Base-by-base conservation (phyloP, 768 basidiomycete genomes). In the Lyophyllum decastes region DNA sequence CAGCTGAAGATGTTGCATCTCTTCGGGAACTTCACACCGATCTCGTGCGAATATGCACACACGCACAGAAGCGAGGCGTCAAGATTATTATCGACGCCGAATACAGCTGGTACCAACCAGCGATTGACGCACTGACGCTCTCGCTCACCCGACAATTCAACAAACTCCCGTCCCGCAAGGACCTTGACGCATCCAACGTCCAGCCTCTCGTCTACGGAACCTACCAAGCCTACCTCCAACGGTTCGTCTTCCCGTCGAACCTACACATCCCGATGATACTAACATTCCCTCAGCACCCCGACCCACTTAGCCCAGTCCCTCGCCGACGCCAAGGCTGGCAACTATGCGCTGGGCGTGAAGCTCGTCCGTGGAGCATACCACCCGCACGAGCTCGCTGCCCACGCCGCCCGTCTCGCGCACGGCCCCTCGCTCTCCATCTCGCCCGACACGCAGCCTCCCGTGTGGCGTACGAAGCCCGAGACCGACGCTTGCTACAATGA, bases 301-400 rank as follows among this genome's bases (percentile, higher is more conserved):
- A 68, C 73, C n/a, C 86, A 93, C 62, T 81, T 97, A 4, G 73
- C 72, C 0, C 83, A 84, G 19, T 82, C 85, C 35, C 73, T 95
- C 45, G 72, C 72, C 14, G 88, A 91, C 50, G 90, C 95, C 3
- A 77, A 82, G 59, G 70, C 68, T 50, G 77, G 87, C 60, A 78
- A 82, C 35, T 96, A 92, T 67, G 78, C 89, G 0, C 80, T 96
- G 0, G 95, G 95, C 10, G 86, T 94, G 54, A 98, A 97, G 72
- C 88, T 98, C 48, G 95, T 97, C 27, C 85, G 95, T 22, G 95
- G 95, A 0, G 95, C 95, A 2, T 98, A 98, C 71, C 92, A 95
- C 66, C 79, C 85, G 0, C 83, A 90, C 56, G 95, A 97, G 66
- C 60, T 82, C 25, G 73, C 79, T 4, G 84, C 84, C 1, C 79